Conservation (phyloP, 2,329 filamentous ascomycete species). For the Shiraia sp. region DNA sequence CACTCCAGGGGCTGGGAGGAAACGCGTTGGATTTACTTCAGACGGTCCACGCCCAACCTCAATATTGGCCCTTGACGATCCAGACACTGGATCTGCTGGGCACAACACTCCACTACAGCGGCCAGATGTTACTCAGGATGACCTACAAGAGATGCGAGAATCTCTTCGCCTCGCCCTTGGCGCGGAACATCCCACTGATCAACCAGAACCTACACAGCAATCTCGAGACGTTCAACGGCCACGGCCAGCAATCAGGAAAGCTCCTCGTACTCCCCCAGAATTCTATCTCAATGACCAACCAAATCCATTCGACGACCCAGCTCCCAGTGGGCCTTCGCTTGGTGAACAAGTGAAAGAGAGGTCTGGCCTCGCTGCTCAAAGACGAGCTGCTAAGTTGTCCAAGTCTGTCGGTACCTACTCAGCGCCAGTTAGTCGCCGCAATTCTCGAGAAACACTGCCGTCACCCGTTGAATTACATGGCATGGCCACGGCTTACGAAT, state of each 20-base stretch:
- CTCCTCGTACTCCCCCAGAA: constrained; percentile 35
- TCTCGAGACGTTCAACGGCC: constrained; percentile 37
- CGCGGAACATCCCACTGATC: constrained; percentile 27
- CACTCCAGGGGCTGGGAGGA: constrained; percentile 31
- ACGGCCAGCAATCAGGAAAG: constrained; percentile 44
- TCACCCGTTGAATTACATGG: constrained; percentile 23
- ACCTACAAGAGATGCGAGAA: constrained; percentile 36
- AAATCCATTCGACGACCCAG: constrained; percentile 38
- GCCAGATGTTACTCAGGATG: constrained; percentile 41
- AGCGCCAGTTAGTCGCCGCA: constrained; percentile 40
- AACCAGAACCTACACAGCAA: constrained; percentile 13
- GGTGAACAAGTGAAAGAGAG: constrained; percentile 30
- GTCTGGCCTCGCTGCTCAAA: constrained; percentile 41
- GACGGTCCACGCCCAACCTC: constrained; percentile 20
- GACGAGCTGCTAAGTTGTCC: constrained; percentile 40
- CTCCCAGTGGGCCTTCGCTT: constrained; percentile 8
- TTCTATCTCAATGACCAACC: constrained; percentile 39
- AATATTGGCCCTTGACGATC: constrained; percentile 24
- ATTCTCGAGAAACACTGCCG: constrained; percentile 36
- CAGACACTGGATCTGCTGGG: constrained; percentile 29
- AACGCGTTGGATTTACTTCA: constrained; percentile 41
- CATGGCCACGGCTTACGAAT: constrained; percentile 19
- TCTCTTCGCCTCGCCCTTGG: constrained; percentile 42
- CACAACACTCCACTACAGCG: constrained; percentile 34
- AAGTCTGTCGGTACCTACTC: constrained; percentile 43